These are phyloP conservation scores for Aspergillus udagawae DNA, from an alignment of 2,329 filamentous ascomycete species.

Conservation along the genomic window DNA sequence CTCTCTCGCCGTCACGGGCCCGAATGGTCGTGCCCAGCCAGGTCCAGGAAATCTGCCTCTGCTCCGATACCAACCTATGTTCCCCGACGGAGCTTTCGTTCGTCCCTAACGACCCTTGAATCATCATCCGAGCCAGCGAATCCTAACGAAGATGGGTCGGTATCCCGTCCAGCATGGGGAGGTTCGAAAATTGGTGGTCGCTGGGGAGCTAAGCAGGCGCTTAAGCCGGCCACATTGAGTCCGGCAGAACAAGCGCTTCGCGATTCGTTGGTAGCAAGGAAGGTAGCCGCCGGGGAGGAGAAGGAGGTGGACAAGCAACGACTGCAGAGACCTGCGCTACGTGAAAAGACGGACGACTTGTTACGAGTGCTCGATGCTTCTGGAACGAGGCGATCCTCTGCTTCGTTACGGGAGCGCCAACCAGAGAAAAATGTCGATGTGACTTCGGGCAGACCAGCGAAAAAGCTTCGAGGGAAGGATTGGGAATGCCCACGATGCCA, in stretches of 20 bases:
- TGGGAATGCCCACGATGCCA: constrained; percentile 28
- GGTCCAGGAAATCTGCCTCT: constrained; percentile 20
- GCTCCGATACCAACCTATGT: constrained; percentile 13
- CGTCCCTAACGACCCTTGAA: constrained; percentile 22
- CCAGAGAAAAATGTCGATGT: constrained; percentile 10
- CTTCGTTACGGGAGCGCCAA: not conserved
- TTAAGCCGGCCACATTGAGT: constrained; percentile 24
- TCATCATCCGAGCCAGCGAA: constrained; percentile 26
- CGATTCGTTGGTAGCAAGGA: constrained; percentile 21
- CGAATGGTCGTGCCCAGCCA: constrained; percentile 36
- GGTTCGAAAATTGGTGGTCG: constrained; percentile 28
- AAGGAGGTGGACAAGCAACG: not conserved
- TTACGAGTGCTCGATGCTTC: not conserved
- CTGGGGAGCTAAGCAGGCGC: constrained; percentile 14
- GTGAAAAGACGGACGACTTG: not conserved
- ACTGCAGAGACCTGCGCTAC: not conserved
- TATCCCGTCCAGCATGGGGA: constrained; percentile 6
- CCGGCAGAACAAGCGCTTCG: constrained; percentile 30
- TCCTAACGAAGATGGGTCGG: constrained; percentile 18
- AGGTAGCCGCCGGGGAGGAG: not conserved
- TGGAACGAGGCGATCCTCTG: not conserved
- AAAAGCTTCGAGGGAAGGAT: constrained; percentile 10
- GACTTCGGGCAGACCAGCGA: not conserved
- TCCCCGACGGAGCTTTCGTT: constrained; percentile 33
- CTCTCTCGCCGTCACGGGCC: constrained; percentile 36